phyloP scores from a whole-genome alignment of 2,329 filamentous ascomycete genomes.

The Verticillium isaacii region DNA sequence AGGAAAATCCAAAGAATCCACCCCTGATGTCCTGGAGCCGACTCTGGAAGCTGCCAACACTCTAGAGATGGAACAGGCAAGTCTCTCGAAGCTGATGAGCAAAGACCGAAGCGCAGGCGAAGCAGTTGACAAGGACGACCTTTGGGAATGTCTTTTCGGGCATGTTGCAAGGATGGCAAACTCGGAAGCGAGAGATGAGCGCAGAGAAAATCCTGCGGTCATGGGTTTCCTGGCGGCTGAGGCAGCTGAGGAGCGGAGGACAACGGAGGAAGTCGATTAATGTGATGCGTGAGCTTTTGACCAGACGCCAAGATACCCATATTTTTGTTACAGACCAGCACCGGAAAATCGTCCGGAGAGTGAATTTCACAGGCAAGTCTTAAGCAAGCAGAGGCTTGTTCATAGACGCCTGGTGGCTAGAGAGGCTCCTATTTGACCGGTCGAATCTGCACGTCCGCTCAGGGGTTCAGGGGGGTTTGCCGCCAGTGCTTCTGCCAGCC shows the following conservation, averaged over 20 bases:
- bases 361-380: neutral
- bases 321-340: neutral
- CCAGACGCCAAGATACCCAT: neutral
- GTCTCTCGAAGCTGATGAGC: slow-evolving; percentile 64
- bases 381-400: too few relatives aligned
- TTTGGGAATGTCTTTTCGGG: slow-evolving; percentile 89
- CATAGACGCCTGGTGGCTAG: neutral
- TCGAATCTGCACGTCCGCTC: neutral
- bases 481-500: neutral
- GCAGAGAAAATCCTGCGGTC: slow-evolving; percentile 26
- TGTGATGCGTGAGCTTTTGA: neutral
- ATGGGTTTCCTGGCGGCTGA: slow-evolving; percentile 39
- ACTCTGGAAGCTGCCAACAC: slow-evolving; percentile 80
- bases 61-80: slow-evolving; percentile 71
- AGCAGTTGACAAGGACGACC: slow-evolving; percentile 68
- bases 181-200: slow-evolving; percentile 16
- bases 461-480: neutral
- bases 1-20: slow-evolving; percentile 33
- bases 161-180: slow-evolving; percentile 26
- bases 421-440: neutral
- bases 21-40: slow-evolving; percentile 48
- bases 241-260: slow-evolving; percentile 33
- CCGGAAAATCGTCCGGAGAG: neutral
- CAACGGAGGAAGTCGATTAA: neutral
- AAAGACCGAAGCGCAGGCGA: slow-evolving; percentile 72